These are phyloP conservation scores for Boletellus ananas DNA, from an alignment of 768 basidiomycete species.

Conservation along the genomic window DNA sequence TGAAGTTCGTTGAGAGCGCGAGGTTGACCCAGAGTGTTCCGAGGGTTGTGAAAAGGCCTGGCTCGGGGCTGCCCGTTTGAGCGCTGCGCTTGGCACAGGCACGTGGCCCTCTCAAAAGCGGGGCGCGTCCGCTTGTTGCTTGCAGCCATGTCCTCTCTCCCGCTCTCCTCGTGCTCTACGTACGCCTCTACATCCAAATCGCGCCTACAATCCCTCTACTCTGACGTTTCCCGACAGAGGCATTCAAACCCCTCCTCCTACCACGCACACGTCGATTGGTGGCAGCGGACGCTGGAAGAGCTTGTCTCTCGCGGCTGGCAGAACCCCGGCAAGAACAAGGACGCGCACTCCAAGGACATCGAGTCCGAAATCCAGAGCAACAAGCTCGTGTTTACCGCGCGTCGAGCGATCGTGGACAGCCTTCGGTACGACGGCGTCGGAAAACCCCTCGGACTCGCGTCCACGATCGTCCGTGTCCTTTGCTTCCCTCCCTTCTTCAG, in stretches of 20 bases:
- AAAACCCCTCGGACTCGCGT: slow-evolving; percentile 67
- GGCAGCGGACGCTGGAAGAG: slow-evolving; percentile 65
- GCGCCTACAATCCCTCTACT: slow-evolving; percentile 78
- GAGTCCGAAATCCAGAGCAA: slow-evolving; percentile 32
- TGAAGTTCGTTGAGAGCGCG: too few species aligned
- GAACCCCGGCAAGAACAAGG: slow-evolving; percentile 9
- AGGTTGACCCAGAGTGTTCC: too few species aligned
- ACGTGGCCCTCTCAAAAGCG: slow-evolving; percentile 11
- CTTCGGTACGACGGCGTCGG: slow-evolving; percentile 67
- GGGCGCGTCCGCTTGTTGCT: slow-evolving; percentile 5
- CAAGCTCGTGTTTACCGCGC: slow-evolving; percentile 58
- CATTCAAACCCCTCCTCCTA: slow-evolving; percentile 82
- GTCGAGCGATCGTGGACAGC: slow-evolving; percentile 50
- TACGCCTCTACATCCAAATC: slow-evolving; percentile 32
- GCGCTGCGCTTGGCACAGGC: not conserved
- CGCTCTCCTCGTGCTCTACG: slow-evolving; percentile 24
- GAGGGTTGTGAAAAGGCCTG: too few species aligned
- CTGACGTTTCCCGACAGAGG: slow-evolving; percentile 82
- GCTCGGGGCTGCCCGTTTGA: too few species aligned
- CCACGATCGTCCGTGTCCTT: slow-evolving; percentile 63
- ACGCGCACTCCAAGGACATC: slow-evolving; percentile 3
- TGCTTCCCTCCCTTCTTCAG: not conserved
- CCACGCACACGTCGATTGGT: slow-evolving; percentile 82
- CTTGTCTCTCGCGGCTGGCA: slow-evolving; percentile 60
- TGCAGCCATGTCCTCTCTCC: slow-evolving; percentile 17